Evolutionary conservation across 768 basidiomycete genomes (phyloP), one percentile per base, ranked within the genome.

Genomic region (Termitomyces sp.): DNA sequence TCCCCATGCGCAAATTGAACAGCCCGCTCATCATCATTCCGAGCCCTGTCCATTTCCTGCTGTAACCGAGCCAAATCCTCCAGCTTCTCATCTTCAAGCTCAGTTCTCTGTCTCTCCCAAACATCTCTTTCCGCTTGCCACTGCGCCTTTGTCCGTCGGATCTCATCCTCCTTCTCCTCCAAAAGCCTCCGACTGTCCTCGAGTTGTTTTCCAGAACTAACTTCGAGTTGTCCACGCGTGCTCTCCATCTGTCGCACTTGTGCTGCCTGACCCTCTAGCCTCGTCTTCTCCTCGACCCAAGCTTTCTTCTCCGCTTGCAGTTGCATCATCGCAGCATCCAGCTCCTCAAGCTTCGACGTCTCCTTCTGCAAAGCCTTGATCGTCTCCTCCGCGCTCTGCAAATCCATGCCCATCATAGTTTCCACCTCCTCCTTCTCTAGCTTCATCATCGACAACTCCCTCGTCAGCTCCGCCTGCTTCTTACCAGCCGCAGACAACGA

Each of bases 401-500:
- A 68, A 56, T 91, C 88, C 73, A 85, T 74, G 1, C 76, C 75
- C 72, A 86, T 74, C 57, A 78, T 76, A 2, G 83, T 83, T 66
- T 89, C 84, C 13, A 85, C 71, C 60, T 88, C 79, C 46, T 83
- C 78, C 70, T 88, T 91, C 66, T 91, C 90, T 52, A 86, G 63
- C 54, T 71, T 74, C 44, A 88, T 68, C 56, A 84, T 70, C 10
- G 83, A 80, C 49, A 90, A 60, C 59, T 90, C 89, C 46, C 83
- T 76, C 15, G 74, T 68, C 72, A 86, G 66, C 58, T 86, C 82
- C 6, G 74, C 82, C 60, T 84, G 84, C 60, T 83, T 82, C 68
- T 77, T 81, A 50, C 77, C 81, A 3, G 86, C 83, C 7, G 73
- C 78, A 1, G 79, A 73, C 23, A 89, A 69, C 0, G 85, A 78